Evolutionary conservation across 352 stramenopile genomes (phyloP), one percentile per base, ranked within the genome.

Genomic region (Globisporangium ultimum): DNA sequence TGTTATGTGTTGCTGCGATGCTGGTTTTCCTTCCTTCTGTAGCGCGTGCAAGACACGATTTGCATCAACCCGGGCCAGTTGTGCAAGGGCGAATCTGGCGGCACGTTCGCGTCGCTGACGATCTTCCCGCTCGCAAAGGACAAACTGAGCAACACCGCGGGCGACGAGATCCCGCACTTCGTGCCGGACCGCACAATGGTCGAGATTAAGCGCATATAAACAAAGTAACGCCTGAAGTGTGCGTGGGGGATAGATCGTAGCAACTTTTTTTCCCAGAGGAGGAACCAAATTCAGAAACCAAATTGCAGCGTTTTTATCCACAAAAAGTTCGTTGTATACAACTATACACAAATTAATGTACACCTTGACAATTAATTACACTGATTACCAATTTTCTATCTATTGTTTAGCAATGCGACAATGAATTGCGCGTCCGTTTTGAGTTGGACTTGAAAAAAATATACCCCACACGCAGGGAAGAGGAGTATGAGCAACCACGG

Each of bases 31-130:
- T 50, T 36, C n/a, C 50, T 53, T 51, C 24, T 87, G 86, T 72
- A 97, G 72, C 75, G 92, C 20, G 74, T 98, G 24, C 76, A 94
- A 63, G 87, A 96, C 53, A 96, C 88, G 21, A 87, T 99, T 32
- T 96, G 95, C 63, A 71, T 99, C 49, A 99, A 99, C 71, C 96
- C 96, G 0, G 95, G 95, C 1, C 85, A 94, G 61, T 70, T 99
- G 21, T 96, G 89, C 53, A 98, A 98, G 72, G 93, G 91, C 46
- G 87, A 88, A 18, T 95, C 90, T 0, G 96, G 96, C 53, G 96
- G 96, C 48, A 98, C 95, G 1, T 99, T 97, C 73, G 91, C 93
- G 12, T 66, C 82, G 15, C 80, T 99, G 47, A 89, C 91, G 40
- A 87, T 99, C 36, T 78, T 98, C 50, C 93, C 93, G 14, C 78